Evolutionary conservation across 768 basidiomycete species (phyloP), one percentile per base, ranked within the genome.

Genomic region (Symmetrospora coprosmae): DNA sequence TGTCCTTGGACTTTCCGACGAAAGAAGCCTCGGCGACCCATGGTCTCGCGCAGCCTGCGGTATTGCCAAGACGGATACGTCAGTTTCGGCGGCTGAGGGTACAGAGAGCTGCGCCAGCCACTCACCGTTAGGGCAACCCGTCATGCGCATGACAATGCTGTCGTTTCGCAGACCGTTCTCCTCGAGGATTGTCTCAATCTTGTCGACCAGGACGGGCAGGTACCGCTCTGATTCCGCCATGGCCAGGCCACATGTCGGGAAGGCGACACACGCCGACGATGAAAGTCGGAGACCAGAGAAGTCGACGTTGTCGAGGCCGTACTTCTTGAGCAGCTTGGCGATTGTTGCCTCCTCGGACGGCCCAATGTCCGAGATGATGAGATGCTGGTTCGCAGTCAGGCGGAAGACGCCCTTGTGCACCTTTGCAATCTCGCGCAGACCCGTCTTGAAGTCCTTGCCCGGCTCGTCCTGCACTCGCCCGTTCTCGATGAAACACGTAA

Each of bases 71-170:
- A 19, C 23, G n/a, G 23, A n/a, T n/a, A n/a, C n/a, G n/a, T n/a
- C n/a, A n/a, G n/a, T n/a, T n/a, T n/a, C n/a, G 45, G n/a, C 21
- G 39, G 16, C 16, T 23, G 48, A 39, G 14, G 16, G 13, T 1
- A 1, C 49, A 1, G 49, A 27, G 21, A 25, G 17, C 2, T 2
- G 13, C 5, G 30, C 14, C 23, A n/a, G 28, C 8, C 17, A 71
- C 60, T 66, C 55, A 65, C 69, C 75, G 66, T 75, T 74, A 14
- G 74, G 74, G 65, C 91, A 96, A 49, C 92, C 92, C 16, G 91
- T 96, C 91, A 97, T 96, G 52, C 92, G 81, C 92, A 99, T 96
- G 62, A 96, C 82, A 65, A 97, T 92, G 2, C 85, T 82, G 73
- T 99, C 92, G 71, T 94, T 84, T 45, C 92, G 79, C 39, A 97